Evolutionary conservation across 768 basidiomycete genomes (phyloP), one percentile per base, ranked within the genome.

Genomic region (Xerocomellus intermedius): DNA sequence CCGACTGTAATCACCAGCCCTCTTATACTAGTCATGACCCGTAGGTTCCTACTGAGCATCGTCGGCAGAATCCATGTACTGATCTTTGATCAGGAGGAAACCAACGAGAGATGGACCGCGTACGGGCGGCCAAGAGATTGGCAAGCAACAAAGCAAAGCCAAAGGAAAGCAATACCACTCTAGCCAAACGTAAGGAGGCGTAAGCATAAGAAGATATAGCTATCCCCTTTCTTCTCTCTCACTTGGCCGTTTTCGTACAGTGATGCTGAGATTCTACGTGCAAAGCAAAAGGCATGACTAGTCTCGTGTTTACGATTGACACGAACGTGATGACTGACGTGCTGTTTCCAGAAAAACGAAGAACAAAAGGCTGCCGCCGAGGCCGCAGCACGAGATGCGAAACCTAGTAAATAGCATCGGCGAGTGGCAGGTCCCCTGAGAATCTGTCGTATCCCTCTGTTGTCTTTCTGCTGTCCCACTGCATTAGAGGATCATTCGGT

Each of bases 111-210:
- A 78, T 74, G 70, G 90, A 87, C 70, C 87, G 90, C 60, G 71
- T 74, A 21, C 85, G 83, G 68, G 84, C 87, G 14, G 83, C 84
- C 75, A 92, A 92, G 76, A 91, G 89, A 73, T 71, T 75, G 14
- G 79, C 79, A 1, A 72, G 59, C 14, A 72, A 72, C 49, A 86
- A 85, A 71, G 64, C 69, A 19, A 88, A 88, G 72, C 69, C 83
- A 37, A 91, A 90, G 73, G 88, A 90, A 71, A 88, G 86, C 63
- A 83, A 79, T 12, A 57, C 76, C 1, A 74, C 45, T 44, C 76
- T 91, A 36, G 79, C 82, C 47, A 85, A 87, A 72, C 82, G 89
- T 63, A 87, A 85, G 73, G 89, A 91, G 75, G 76, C 75, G 89
- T 91, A 75, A 73, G 87, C 82, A 65, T 37, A 48, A 41, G 42